These are phyloP conservation scores for Aureobasidium pullulans DNA, from an alignment of 2,329 filamentous ascomycete genomes.

Conservation along the genomic window DNA sequence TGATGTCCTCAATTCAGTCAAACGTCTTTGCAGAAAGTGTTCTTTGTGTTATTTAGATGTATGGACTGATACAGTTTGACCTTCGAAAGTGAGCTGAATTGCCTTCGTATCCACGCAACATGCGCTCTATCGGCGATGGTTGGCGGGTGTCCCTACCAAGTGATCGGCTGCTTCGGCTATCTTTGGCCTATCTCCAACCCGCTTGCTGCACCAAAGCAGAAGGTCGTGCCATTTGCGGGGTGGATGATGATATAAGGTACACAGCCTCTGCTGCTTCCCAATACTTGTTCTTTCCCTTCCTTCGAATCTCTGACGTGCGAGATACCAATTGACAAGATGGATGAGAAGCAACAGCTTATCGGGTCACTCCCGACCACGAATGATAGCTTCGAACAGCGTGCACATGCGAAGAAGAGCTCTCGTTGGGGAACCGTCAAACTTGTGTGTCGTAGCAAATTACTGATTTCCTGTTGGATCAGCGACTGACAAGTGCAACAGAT, in stretches of 20 bases:
- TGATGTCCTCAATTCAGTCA: no score
- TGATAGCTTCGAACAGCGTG: not conserved
- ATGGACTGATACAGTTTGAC: no score
- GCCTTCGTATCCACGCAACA: no score
- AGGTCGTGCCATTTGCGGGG: conserved; percentile 11
- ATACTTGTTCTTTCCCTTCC: not conserved
- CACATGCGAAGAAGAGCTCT: conserved; percentile 3
- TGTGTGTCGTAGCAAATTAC: not conserved
- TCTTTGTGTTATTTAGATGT: no score
- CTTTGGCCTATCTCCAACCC: conserved; percentile 7
- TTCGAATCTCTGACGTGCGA: not conserved
- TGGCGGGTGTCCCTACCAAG: not conserved
- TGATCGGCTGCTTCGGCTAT: conserved; percentile 7
- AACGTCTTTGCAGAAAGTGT: no score
- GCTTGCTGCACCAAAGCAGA: not conserved
- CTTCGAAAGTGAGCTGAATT: no score
- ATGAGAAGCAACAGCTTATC: conserved; percentile 20
- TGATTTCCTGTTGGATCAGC: no score
- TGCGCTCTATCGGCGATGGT: not conserved
- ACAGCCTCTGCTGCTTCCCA: conserved; percentile 3
- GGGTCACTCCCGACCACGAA: not conserved
- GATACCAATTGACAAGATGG: not conserved
- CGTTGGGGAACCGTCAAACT: not conserved
- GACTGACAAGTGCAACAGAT: not conserved
- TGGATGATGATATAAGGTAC: conserved; percentile 11